Evolutionary conservation across 179 eudicot species (phyloP).

Genomic region (Pouteria campechiana): DNA sequence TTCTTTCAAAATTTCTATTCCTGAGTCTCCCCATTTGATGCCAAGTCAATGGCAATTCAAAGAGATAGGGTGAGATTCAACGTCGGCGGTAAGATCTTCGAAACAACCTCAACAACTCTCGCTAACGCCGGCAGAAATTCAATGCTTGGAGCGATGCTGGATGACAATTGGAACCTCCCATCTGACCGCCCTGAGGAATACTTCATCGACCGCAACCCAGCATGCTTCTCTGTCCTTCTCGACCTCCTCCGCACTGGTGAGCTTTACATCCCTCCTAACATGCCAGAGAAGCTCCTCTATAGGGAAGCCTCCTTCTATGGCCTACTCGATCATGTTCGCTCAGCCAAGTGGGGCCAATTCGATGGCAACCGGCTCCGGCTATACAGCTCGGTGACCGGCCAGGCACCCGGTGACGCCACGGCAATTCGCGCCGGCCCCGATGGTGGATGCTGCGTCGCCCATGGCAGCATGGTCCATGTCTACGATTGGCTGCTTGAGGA

Average conservation of each 20-base stretch:
- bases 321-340: slow-evolving; percentile 50
- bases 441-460: slow-evolving; percentile 84
- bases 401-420: slow-evolving; percentile 74
- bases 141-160: slow-evolving; percentile 67
- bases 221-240: slow-evolving; percentile 60
- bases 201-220: slow-evolving; percentile 81
- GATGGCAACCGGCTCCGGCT: slow-evolving; percentile 55
- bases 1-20: slow-evolving; percentile 2
- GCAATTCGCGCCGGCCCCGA: slow-evolving; percentile 80
- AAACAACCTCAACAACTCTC: slow-evolving; percentile 72
- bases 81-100: slow-evolving; percentile 71
- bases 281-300: slow-evolving; percentile 49
- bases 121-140: slow-evolving; percentile 78
- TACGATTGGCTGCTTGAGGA: slow-evolving; percentile 80
- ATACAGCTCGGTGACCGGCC: slow-evolving; percentile 39
- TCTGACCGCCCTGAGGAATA: slow-evolving; percentile 10
- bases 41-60: slow-evolving; percentile 25
- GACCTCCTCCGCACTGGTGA: slow-evolving; percentile 82
- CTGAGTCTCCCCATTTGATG: background rate
- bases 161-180: slow-evolving; percentile 56
- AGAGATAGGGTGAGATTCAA: slow-evolving; percentile 52
- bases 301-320: slow-evolving; percentile 80
- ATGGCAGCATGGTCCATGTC: slow-evolving; percentile 78
- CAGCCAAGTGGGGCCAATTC: slow-evolving; percentile 68
- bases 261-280: slow-evolving; percentile 35